Evolutionary conservation across 2,329 filamentous ascomycete genomes (phyloP), one percentile per base, ranked within the genome.

Genomic region (Aspergillus caelatus): DNA sequence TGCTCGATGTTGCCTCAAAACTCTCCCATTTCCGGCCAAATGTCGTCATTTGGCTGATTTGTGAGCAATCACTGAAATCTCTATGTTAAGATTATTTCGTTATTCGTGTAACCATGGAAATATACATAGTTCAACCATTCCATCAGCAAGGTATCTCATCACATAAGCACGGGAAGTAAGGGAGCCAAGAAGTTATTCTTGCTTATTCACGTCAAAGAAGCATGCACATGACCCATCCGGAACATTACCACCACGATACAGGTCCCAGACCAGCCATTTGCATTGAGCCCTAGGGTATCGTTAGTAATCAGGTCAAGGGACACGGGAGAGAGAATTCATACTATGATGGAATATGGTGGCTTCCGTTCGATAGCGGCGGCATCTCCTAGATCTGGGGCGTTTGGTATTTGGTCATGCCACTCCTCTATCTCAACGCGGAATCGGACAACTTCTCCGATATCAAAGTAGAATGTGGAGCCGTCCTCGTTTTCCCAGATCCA

Each of bases 391-490:
- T 90, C 86, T 41, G 90, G 87, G 58, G 89, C 88, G 62, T 86
- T 85, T 0, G 94, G 90, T 48, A 91, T 89, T 77, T 96, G 91
- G 75, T 98, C 94, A 65, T 93, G 88, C 93, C 95, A 99, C 68
- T 92, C 87, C 79, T 99, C 95, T 57, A 90, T 87, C 70, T 96
- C 88, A 46, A 98, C 89, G 26, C 93, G 86, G 72, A 98, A 91
- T 46, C 94, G 87, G 32, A 97, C 94, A 71, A 91, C 88, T 80
- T 98, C 95, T 73, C 94, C 90, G 71, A 89, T 90, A 77, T 99
- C 95, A 77, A 95, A 96, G 76, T 91, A 97, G 69, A 96, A 87
- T 32, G 89, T 85, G 19, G 89, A 84, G 34, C 87, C 89, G 19
- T 93, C 85, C 30, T 86, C 91, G 11, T 89, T 86, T 34, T 90